Base-by-base conservation (phyloP, 306 rosid genomes). In the Cucurbita ficifolia region DNA sequence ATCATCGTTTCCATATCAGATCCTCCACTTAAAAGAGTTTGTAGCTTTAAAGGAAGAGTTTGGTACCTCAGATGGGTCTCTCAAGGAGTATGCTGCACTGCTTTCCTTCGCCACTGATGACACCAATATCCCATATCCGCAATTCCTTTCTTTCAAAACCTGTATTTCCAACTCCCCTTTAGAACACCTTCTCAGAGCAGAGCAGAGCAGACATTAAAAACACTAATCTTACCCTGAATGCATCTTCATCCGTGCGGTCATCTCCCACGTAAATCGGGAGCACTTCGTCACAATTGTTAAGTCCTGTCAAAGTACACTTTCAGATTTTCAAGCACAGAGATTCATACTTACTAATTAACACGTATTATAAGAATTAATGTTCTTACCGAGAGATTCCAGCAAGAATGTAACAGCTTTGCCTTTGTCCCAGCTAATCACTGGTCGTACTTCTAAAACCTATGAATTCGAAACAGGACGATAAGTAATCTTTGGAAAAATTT, bases 371-470 rank as follows among this genome's bases (percentile, higher is more conserved):
- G 33, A 29, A 3, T 29, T 29, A 29, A 29, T 29, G 33, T 29
- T 72, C 81, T 86, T 83, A 91, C 99, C 97, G 74, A 95, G 96
- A 55, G 99, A 89, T 77, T 95, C 90, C 0, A 95, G 99, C 70
- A 95, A 85, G 84, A 95, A 95, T 3, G 89, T 86, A 70, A 95
- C 97, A 14, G 99, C 99, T 80, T 89, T 95, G 62, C 99, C 99
- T 80, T 95, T 95, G 82, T 95, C 91, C 99, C 99, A 95, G 84
- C 85, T 63, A 76, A 95, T 89, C 79, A 76, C 86, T 4, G 99
- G 99, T 13, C 99, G 89, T 24, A 95, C 92, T 86, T 95, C 99
- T 81, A 95, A 85, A 85, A 95, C 99, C 99, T 95, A 63, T 50
- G 22, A 24, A 46, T 75, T 10, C 68, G 14, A 45, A 67, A 67